Evolutionary conservation across 2,329 filamentous ascomycete genomes (phyloP).

Genomic region (Arachnomyces sp.): DNA sequence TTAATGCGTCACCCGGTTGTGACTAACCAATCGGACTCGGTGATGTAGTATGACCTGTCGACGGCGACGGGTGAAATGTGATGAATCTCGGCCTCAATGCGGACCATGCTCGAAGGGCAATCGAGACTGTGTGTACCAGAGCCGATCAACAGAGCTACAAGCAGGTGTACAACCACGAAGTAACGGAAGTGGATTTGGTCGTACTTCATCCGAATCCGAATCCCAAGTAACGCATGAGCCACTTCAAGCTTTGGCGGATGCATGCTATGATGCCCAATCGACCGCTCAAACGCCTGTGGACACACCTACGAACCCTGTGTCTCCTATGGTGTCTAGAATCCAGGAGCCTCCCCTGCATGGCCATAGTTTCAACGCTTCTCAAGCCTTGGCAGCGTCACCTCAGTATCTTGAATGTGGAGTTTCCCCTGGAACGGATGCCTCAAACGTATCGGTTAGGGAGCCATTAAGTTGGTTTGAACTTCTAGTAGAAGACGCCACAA

Average conservation of each 20-base stretch:
- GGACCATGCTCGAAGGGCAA: slow-evolving; percentile 22
- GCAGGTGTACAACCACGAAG: background rate
- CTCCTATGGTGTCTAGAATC: background rate
- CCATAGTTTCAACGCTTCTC: slow-evolving; percentile 6
- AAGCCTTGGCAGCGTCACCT: slow-evolving; percentile 2
- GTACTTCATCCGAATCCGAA: background rate
- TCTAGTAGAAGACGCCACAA: slow-evolving; percentile 28
- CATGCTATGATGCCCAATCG: slow-evolving; percentile 15
- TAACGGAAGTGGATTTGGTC: too few species aligned
- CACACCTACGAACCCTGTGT: slow-evolving; percentile 1
- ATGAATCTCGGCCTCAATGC: slow-evolving; percentile 22
- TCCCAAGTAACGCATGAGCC: slow-evolving; percentile 10
- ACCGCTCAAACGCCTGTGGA: slow-evolving; percentile 5
- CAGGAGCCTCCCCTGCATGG: slow-evolving; percentile 2
- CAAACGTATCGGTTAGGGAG: slow-evolving; percentile 32
- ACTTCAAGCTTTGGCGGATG: slow-evolving; percentile 15
- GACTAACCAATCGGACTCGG: background rate
- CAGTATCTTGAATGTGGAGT: slow-evolving; percentile 9
- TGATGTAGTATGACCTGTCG: slow-evolving; percentile 20
- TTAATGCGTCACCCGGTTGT: slow-evolving; percentile 4
- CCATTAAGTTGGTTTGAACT: slow-evolving; percentile 44
- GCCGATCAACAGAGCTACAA: background rate
- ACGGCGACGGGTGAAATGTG: slow-evolving; percentile 24
- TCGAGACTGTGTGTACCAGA: slow-evolving; percentile 18
- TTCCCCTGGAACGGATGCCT: slow-evolving; percentile 27